Evolutionary conservation across 129 eudicot genomes (phyloP).

Genomic region (Lactuca sativa): DNA sequence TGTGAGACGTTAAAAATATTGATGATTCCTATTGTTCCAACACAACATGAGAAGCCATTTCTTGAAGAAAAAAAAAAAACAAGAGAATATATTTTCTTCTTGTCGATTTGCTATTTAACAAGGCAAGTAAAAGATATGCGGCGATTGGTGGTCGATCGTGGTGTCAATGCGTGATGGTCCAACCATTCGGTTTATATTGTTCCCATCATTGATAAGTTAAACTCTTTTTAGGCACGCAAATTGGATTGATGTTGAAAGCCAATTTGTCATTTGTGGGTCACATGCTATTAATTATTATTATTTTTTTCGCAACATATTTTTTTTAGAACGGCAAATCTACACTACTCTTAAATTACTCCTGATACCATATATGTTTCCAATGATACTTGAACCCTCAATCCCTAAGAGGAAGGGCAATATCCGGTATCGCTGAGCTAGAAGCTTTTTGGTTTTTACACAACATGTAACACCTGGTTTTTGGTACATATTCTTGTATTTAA

Average conservation of each 20-base stretch:
- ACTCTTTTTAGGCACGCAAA: background rate
- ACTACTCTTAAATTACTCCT: no score
- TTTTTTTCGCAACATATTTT: background rate
- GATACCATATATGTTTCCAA: no score
- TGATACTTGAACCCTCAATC: no score
- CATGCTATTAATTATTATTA: background rate
- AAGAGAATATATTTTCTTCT: slow-evolving; percentile 19
- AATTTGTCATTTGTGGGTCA: background rate
- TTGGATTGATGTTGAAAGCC: background rate
- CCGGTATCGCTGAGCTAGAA: no score
- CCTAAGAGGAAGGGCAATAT: no score
- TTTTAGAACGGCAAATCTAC: no score
- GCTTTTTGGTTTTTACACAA: no score
- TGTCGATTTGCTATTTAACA: slow-evolving; percentile 26
- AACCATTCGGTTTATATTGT: slow-evolving; percentile 19
- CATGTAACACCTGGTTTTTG: no score
- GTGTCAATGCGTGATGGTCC: background rate
- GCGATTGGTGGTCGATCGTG: slow-evolving; percentile 30
- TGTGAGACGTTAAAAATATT: slow-evolving; percentile 5
- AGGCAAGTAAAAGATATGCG: slow-evolving; percentile 30
- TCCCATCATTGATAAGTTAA: slow-evolving; percentile 10
- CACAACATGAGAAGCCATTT: slow-evolving; percentile 39
- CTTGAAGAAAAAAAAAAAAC: background rate
- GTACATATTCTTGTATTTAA: no score
- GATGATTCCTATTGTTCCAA: slow-evolving; percentile 39